Evolutionary conservation across 2,329 filamentous ascomycete genomes (phyloP), one percentile per base, ranked within the genome.

Genomic region (Hysterium pulicare): DNA sequence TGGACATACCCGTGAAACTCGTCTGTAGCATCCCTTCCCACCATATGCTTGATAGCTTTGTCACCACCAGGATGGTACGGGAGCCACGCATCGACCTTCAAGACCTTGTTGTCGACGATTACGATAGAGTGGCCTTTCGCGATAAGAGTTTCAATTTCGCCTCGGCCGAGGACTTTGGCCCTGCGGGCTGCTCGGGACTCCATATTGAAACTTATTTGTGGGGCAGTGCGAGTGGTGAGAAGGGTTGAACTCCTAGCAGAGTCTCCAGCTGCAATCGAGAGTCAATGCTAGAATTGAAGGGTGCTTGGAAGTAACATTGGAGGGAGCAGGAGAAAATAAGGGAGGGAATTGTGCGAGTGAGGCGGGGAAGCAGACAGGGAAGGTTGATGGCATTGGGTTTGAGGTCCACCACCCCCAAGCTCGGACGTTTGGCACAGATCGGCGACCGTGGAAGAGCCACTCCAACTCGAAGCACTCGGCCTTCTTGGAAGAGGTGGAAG

Each of bases 11-110:
- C 87, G 66, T 85, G 88, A 48, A 97, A 84, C 69, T 97, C 93
- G 66, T 96, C 90, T 9, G 91, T 96, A 38, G 89, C 91, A 79
- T 95, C 90, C 69, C 86, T 82, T 48, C 90, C 90, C 47, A 97
- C 81, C 89, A 96, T 93, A 63, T 98, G 93, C 63, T 82, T 74
- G 51, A 98, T 94, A 41, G 91, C 81, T 69, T 90, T 93, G 57
- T 91, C 84, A 54, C 93, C 93, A 44, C 93, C 93, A 10, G 93
- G 93, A 59, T 97, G 93, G 60, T 87, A 96, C 40, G 81, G 81
- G 40, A 94, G 72, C 88, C 90, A 98, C 30, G 84, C 77, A 66
- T 97, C 91, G 23, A 89, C 83, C 70, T 90, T 95, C 53, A 97
- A 69, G 8, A 96, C 90, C 57, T 82, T 81, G 46, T 82, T 77